A percentile compares a stretch with the other conserved stretches of the same genome.
Conservation (phyloP, 148 eudicot species). For the Linanthus parryae region DNA sequence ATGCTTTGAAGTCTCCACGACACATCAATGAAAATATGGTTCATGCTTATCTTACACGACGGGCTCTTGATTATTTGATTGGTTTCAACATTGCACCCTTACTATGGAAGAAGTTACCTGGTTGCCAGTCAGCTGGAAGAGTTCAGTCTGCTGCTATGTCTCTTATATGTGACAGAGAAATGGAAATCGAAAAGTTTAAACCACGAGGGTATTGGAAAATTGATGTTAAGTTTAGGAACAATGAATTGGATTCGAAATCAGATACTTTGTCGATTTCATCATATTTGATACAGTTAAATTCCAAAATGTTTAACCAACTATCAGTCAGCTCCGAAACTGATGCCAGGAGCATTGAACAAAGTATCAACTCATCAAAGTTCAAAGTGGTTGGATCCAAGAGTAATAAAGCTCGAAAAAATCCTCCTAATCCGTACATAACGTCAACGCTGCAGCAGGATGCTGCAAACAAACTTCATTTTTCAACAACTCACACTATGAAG, state of each 20-base stretch:
- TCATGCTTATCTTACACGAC: constrained; percentile 89
- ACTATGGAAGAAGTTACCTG: constrained; percentile 85
- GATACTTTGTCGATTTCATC: constrained; percentile 28
- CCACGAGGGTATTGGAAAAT: constrained; percentile 83
- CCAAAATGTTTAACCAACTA: constrained; percentile 54
- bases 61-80: constrained; percentile 94
- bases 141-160: constrained; percentile 90
- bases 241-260: constrained; percentile 12
- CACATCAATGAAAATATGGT: constrained; percentile 73
- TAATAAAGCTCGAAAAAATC: constrained; percentile 46
- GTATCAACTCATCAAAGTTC: constrained; percentile 42
- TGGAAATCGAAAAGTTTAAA: constrained; percentile 67
- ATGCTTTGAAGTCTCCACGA: constrained; percentile 65
- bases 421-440: constrained; percentile 77
- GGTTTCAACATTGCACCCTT: constrained; percentile 91
- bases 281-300: constrained; percentile 58
- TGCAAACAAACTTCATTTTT: constrained; percentile 66
- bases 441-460: constrained; percentile 97
- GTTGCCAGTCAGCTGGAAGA: constrained; percentile 93
- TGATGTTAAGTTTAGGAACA: constrained; percentile 41
- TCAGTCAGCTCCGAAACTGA: constrained; percentile 48
- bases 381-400: constrained; percentile 42
- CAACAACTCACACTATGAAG: constrained; percentile 73
- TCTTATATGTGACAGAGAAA: constrained; percentile 76
- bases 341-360: constrained; percentile 50